Evolutionary conservation across 2,329 filamentous ascomycete genomes (phyloP), one percentile per base, ranked within the genome.

Genomic region (Neopestalotiopsis sp.): DNA sequence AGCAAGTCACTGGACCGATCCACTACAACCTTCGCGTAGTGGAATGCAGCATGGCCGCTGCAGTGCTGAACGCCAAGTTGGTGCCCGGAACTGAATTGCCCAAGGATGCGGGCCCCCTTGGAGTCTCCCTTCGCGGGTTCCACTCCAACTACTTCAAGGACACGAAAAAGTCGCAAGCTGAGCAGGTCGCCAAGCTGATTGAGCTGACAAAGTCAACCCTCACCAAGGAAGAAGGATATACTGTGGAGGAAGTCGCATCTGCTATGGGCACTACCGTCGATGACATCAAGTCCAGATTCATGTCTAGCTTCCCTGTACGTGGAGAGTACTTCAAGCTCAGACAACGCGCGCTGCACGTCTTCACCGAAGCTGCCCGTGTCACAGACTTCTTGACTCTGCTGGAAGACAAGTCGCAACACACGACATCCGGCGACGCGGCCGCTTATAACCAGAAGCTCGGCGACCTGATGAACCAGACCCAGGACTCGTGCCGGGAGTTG

Each of bases 1-100:
- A 99, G 83, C 93, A 96, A 77, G 92, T 95, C 71, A 97, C 95
- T 1, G 96, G 92, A 0, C 95, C 95, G 0, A 91, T 97, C 72
- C 94, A 95, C 86, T 99, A 98, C 86, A 99, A 99, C 80, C 88
- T 99, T 30, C 92, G 96, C 34, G 96, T 99, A 1, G 96, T 98
- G 49, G 96, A 99, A 82, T 97, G 94, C 83, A 96, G 92, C 67
- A 87, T 99, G 40, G 96, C 96, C 3, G 94, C 96, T 3, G 88
- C 87, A 30, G 90, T 88, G 76, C 85, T 91, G 70, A 85, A 90
- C 73, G 87, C 89, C 32, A 82, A 84, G 32, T 81, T 90, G 69
- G 88, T 87, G 78, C 86, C 84, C 0, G 85, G 84, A 45, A 90
- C 88, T 0, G 80, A 83, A 38, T 89, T 98, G 0, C 91, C 93